A percentile compares a stretch with the other conserved stretches of the same genome.
These are phyloP conservation scores for Diaporthe caulivora DNA, from an alignment of 2,329 filamentous ascomycete genomes.

Conservation along the genomic window DNA sequence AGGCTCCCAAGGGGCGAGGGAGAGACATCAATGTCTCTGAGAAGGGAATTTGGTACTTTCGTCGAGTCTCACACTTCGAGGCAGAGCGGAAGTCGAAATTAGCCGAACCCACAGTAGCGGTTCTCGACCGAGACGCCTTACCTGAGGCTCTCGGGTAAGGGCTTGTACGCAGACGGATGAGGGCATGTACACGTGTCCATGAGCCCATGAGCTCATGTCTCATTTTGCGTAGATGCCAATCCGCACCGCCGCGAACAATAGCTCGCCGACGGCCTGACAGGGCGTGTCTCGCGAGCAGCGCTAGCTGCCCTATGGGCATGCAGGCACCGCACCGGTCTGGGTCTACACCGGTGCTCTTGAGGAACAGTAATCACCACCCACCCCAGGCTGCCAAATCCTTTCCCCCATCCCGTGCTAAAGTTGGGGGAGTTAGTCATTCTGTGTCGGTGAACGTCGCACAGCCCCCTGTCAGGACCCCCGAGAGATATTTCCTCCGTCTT, in stretches of 20 bases:
- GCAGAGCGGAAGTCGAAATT: neutral
- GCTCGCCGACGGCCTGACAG: neutral
- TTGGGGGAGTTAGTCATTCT: slow-evolving; percentile 15
- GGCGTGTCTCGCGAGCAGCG: neutral
- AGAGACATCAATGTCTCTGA: slow-evolving; percentile 17
- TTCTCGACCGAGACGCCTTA: neutral
- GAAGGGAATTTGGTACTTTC: neutral
- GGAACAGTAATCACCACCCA: slow-evolving; percentile 19
- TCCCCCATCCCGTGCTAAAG: neutral
- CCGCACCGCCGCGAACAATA: neutral
- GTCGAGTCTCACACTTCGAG: neutral
- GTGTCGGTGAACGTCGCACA: slow-evolving; percentile 20
- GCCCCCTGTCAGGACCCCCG: neutral
- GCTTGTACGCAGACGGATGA: slow-evolving; percentile 1
- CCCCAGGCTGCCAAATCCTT: slow-evolving; percentile 17
- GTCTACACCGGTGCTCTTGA: slow-evolving; percentile 16
- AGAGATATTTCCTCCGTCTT: slow-evolving; percentile 22
- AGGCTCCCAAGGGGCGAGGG: slow-evolving; percentile 2
- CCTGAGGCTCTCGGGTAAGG: neutral
- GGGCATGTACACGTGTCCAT: neutral
- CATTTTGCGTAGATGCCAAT: neutral
- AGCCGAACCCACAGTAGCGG: neutral
- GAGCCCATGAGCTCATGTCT: slow-evolving; percentile 6
- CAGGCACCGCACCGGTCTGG: slow-evolving; percentile 10
- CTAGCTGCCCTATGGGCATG: slow-evolving; percentile 24